Conservation (phyloP, 1,139 yeast genomes). For the Geotrichum aggregatum region DNA sequence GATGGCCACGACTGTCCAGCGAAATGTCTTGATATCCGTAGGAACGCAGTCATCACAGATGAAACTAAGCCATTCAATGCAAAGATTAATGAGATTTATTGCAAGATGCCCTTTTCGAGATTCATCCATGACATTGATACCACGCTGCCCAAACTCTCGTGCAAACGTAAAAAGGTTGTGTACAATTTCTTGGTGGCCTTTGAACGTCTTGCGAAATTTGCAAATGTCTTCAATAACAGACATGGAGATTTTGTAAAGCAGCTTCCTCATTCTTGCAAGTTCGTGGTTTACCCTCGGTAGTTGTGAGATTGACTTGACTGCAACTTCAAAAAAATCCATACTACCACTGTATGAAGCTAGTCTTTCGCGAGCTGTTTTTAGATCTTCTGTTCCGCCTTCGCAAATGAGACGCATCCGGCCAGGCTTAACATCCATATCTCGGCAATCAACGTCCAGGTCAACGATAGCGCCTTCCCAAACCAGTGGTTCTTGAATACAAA, state of each 20-base stretch:
- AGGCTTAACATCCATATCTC: constrained; percentile 46
- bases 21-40: constrained; percentile 81
- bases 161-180: constrained; percentile 77
- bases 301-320: constrained; percentile 64
- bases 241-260: constrained; percentile 66
- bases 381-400: constrained; percentile 53
- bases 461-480: constrained; percentile 86
- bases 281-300: constrained; percentile 72
- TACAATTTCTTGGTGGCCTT: constrained; percentile 64
- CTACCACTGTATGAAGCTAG: constrained; percentile 8
- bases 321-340: constrained; percentile 48
- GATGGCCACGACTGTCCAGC: constrained; percentile 94
- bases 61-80: constrained; percentile 89
- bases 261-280: constrained; percentile 59
- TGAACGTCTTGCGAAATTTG: constrained; percentile 42
- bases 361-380: constrained; percentile 47
- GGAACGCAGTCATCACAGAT: constrained; percentile 94
- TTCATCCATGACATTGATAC: constrained; percentile 61
- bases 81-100: constrained; percentile 65
- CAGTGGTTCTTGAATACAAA: constrained; percentile 79
- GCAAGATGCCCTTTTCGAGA: constrained; percentile 65
- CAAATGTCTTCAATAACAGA: constrained; percentile 63
- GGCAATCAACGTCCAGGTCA: constrained; percentile 48
- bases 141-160: constrained; percentile 75
- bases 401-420: constrained; percentile 72